Evolutionary conservation across 1,284 basidiomycete species (phyloP).

Genomic region (Cryptococcus sp.): DNA sequence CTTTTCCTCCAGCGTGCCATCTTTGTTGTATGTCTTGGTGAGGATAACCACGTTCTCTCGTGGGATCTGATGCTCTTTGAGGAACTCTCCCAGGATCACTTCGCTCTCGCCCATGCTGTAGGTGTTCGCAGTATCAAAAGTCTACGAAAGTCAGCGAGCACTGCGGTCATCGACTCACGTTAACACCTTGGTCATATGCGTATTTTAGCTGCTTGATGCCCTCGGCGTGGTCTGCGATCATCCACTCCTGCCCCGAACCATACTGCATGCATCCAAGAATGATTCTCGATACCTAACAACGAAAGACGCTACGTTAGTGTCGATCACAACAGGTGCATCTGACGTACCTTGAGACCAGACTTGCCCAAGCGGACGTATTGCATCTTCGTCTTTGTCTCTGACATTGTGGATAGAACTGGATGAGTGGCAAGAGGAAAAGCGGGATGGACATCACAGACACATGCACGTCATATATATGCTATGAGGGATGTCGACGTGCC

Average conservation of each 20-base stretch:
- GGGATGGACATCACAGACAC: too few relatives aligned
- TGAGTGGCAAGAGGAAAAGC: background rate
- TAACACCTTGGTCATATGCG: slow-evolving; percentile 44
- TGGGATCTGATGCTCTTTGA: slow-evolving; percentile 69
- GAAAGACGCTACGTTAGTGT: background rate
- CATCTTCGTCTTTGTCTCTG: slow-evolving; percentile 19
- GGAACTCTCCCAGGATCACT: slow-evolving; percentile 72
- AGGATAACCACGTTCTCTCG: slow-evolving; percentile 74
- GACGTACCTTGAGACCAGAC: slow-evolving; percentile 48
- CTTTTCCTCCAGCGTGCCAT: slow-evolving; percentile 25
- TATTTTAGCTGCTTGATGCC: slow-evolving; percentile 44
- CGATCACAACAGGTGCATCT: background rate
- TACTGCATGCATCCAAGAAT: slow-evolving; percentile 45
- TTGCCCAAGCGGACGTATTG: slow-evolving; percentile 53
- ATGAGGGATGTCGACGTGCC: too few relatives aligned
- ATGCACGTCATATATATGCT: too few relatives aligned
- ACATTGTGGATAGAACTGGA: background rate
- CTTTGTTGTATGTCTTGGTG: slow-evolving; percentile 62
- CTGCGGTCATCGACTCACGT: slow-evolving; percentile 22
- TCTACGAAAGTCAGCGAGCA: slow-evolving; percentile 47
- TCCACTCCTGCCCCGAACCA: slow-evolving; percentile 42
- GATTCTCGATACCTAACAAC: slow-evolving; percentile 32
- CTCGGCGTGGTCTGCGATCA: slow-evolving; percentile 43
- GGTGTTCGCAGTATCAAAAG: slow-evolving; percentile 68
- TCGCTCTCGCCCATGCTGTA: slow-evolving; percentile 62